These are phyloP conservation scores for Exserohilum rostratum DNA, from an alignment of 2,329 filamentous ascomycete genomes.

Conservation along the genomic window DNA sequence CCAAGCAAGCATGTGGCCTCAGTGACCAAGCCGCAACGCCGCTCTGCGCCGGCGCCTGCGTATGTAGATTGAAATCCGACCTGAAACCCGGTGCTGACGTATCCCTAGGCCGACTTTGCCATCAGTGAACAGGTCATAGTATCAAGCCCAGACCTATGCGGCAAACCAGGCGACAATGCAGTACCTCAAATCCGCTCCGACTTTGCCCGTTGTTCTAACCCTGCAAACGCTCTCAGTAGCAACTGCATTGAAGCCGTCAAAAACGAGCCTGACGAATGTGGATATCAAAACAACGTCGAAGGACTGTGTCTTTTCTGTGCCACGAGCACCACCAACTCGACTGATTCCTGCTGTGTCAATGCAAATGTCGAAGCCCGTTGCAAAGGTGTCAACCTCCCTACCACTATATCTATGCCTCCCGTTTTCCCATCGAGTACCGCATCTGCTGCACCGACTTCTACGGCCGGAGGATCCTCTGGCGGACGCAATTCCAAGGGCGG, in stretches of 20 bases:
- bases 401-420: constrained; percentile 65
- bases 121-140: constrained; percentile 87
- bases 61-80: constrained; percentile 51
- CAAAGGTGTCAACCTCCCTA: constrained; percentile 76
- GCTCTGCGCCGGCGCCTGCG: constrained; percentile 88
- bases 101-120: constrained; percentile 73
- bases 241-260: constrained; percentile 75
- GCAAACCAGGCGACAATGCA: constrained; percentile 67
- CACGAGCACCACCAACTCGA: constrained; percentile 83
- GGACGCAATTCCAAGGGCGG: constrained; percentile 49
- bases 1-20: constrained; percentile 71
- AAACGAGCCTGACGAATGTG: constrained; percentile 89
- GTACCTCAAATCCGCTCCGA: constrained; percentile 84
- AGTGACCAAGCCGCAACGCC: constrained; percentile 70
- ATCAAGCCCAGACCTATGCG: constrained; percentile 75
- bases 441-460: constrained; percentile 58
- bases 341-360: constrained; percentile 92
- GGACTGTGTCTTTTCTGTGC: constrained; percentile 89
- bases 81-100: constrained; percentile 38
- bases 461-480: constrained; percentile 28
- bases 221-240: constrained; percentile 76
- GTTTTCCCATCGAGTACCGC: constrained; percentile 65
- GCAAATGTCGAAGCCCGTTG: constrained; percentile 78
- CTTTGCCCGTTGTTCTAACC: constrained; percentile 86
- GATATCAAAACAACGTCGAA: constrained; percentile 71